Base-by-base conservation (phyloP, 106 monocot species). In the Chionographis japonica region DNA sequence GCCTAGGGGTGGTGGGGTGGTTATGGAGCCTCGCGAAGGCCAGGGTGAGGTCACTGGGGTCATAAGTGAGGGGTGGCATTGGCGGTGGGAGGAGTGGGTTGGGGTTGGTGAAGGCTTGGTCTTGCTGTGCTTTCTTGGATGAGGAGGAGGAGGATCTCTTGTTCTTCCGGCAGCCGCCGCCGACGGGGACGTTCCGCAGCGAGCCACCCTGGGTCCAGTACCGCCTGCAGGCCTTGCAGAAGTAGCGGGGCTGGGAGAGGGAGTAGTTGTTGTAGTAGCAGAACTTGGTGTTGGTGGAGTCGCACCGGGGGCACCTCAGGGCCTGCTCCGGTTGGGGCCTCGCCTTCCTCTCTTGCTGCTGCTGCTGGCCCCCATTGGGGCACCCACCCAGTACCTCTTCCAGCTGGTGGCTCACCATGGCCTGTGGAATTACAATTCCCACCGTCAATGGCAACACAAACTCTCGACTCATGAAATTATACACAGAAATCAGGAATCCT, bases 221-320 rank as follows among this genome's bases (percentile, higher is more conserved):
- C 37, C 88, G 62, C 10, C 82, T 52, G 68, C 84, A 89, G 40
- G 72, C 79, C 40, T 82, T 85, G 76, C 84, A 89, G 73, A 85
- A 89, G 78, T 88, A 84, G 50, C 88, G 70, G 3, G 88, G 88
- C 65, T 88, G 84, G 38, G 88, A 81, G 27, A 81, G 78, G 71
- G 75, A 78, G 72, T 80, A 86, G 79, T 86, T 86, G 86, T 86
- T 86, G 82, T 82, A 86, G 73, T 85, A 85, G 77, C 85, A 85
- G 65, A 85, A 85, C 66, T 85, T 85, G 43, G 85, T 85, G 72
- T 82, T 86, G 60, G 79, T 73, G 20, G 84, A 84, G 6, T 84
- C 88, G 50, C 88, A 88, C 6, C 88, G 62, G 10, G 88, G 88
- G 75, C 88, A 84, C 38, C 65, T 70, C 39, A 81, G 80, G 15